A percentile compares a stretch with the other conserved stretches of the same genome.
These are phyloP conservation scores for Acacia confusa DNA, from an alignment of 306 rosid species.

Conservation along the genomic window DNA sequence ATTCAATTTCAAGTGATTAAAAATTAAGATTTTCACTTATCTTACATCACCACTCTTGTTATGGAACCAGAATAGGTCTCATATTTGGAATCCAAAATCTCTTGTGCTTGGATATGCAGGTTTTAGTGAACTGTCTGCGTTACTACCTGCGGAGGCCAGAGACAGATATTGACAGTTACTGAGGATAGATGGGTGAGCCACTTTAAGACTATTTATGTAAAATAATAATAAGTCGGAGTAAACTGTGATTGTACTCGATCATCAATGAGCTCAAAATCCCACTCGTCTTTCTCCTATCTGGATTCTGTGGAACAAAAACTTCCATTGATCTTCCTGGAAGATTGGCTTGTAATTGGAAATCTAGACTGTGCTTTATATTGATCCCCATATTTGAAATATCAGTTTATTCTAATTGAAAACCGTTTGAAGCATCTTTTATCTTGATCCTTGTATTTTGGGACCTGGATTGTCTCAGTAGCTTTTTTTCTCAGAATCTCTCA, in stretches of 20 bases:
- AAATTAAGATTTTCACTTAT: background rate
- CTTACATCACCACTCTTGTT: background rate
- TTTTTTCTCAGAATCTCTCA: too few relatives aligned
- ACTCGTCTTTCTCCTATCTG: conserved; percentile 14
- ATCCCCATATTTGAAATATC: background rate
- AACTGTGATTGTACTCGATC: conserved; percentile 23
- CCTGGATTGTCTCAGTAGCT: too few relatives aligned
- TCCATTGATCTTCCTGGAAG: conserved; percentile 11
- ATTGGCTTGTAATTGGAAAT: conserved; percentile 19
- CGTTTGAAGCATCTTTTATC: background rate
- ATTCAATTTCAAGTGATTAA: background rate
- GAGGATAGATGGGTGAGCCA: conserved; percentile 24
- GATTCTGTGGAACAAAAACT: conserved; percentile 7
- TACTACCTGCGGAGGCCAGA: conserved; percentile 92
- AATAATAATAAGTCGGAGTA: conserved; percentile 34
- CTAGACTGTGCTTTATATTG: background rate
- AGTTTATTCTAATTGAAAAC: background rate
- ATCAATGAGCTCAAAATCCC: conserved; percentile 20
- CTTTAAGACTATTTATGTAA: conserved; percentile 25
- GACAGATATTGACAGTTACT: conserved; percentile 88
- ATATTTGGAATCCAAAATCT: background rate
- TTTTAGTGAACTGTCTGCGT: conserved; percentile 82
- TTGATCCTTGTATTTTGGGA: background rate
- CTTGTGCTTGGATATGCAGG: conserved; percentile 49
- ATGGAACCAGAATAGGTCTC: background rate